Conservation (phyloP, 2,329 filamentous ascomycete genomes). For the Botryotinia narcissicola region DNA sequence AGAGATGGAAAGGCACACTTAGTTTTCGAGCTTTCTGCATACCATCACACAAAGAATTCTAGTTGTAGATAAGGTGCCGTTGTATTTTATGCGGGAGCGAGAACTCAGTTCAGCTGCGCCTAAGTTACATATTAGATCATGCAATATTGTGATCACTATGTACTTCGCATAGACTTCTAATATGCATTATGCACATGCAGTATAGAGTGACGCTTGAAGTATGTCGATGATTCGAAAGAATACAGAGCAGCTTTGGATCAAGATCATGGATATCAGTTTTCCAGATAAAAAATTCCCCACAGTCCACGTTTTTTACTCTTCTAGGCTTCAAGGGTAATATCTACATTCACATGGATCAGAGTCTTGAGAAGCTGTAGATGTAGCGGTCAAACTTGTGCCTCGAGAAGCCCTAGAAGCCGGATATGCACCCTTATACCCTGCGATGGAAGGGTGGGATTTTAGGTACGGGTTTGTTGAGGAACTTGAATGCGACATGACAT, state of each 20-base stretch:
- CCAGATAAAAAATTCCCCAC: slow-evolving; percentile 4
- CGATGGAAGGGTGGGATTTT: neutral
- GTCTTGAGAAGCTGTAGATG: slow-evolving; percentile 3
- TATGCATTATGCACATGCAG: neutral
- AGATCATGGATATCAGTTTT: neutral
- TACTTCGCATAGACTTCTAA: neutral
- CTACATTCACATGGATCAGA: neutral
- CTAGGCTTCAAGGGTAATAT: slow-evolving; percentile 1
- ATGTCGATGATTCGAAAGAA: neutral
- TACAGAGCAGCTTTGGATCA: neutral
- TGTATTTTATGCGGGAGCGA: neutral
- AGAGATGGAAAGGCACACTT: neutral
- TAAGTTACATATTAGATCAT: neutral
- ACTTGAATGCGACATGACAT: neutral
- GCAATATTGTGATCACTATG: neutral
- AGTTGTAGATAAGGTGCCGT: neutral
- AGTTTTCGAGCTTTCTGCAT: neutral
- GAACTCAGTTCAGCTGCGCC: neutral
- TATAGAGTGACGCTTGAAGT: neutral
- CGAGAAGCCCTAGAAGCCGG: neutral
- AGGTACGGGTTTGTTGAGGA: neutral
- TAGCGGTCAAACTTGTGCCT: slow-evolving; percentile 20
- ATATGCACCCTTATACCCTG: neutral
- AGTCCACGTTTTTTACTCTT: slow-evolving; percentile 13
- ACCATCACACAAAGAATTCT: neutral